Base-by-base conservation (phyloP, 1,284 basidiomycete genomes). In the Moesziomyces globuligerus region DNA sequence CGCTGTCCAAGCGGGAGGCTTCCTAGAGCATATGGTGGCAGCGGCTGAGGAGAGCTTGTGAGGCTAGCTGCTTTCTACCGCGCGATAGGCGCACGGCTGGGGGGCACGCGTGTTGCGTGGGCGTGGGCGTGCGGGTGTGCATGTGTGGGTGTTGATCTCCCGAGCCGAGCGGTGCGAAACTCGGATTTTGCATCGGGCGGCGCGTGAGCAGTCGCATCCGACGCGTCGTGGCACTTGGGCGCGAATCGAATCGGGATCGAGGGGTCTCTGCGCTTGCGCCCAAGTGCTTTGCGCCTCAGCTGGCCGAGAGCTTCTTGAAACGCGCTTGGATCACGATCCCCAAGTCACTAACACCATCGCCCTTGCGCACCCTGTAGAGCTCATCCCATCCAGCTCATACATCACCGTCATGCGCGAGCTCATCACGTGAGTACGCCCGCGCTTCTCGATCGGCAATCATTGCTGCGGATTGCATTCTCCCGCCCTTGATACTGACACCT, bases 331-430 rank as follows among this genome's bases (percentile, higher is more conserved):
- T 65, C 54, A 64, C 15, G 45, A 36, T 36, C 37, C 26, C 11
- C 24, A 2, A 44, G 40, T 42, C 40, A 48, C 54, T 46, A 34
- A n/a, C 49, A 40, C 28, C 26, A 34, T 49, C 32, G 11, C 37
- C 40, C 28, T 7, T 21, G 5, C 20, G 11, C 40, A 25, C 15
- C 45, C 41, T 4, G 1, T 9, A 9, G 21, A 17, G 15, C 17
- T 26, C 25, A 58, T 17, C 13, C 32, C 32, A 34, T 34, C 32
- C 15, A 17, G 32, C 13, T 34, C 32, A 13, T 17, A 34, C 32
- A 34, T 34, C 17, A 23, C 11, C 7, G 38, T 3, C 8, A 73
- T 70, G 71, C 61, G 71, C 28, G 71, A 73, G 54, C 71, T 70
- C 40, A 70, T 70, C 48, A 73, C 66, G 57, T 65, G 49, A 13